Percentiles rank a stretch among this genome's conserved stretches.
Evolutionary conservation across 225 moss, liverwort and hornwort genomes (phyloP).

Genomic region (Antitrichia curtipendula): DNA sequence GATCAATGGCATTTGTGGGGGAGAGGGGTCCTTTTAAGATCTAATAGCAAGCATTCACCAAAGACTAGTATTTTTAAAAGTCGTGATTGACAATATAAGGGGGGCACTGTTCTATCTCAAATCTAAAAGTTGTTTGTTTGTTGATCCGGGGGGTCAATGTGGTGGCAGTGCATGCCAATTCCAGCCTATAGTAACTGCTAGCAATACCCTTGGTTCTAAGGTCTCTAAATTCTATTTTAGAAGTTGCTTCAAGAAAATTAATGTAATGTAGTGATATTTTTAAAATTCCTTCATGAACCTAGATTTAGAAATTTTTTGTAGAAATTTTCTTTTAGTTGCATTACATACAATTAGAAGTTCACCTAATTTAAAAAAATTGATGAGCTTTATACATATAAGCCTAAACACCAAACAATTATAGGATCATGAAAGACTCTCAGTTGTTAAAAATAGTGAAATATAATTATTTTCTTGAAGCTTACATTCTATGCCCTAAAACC

Average conservation of each 20-base stretch:
- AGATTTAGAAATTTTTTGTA: background rate
- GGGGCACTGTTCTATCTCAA: too few species aligned
- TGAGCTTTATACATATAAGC: accelerated
- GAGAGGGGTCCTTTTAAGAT: too few species aligned
- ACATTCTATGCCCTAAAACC: background rate
- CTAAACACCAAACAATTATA: background rate
- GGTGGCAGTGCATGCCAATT: too few species aligned
- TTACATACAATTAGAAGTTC: background rate
- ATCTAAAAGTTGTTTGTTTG: accelerated
- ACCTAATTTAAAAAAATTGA: background rate
- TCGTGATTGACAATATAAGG: too few species aligned
- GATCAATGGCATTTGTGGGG: too few species aligned
- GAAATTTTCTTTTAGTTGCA: background rate
- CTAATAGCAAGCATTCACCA: too few species aligned
- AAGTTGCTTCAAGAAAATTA: background rate
- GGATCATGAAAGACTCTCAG: background rate
- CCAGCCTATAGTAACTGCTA: too few species aligned
- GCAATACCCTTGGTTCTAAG: too few species aligned
- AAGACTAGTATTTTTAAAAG: too few species aligned
- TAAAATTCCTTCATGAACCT: background rate
- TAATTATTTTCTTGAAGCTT: background rate
- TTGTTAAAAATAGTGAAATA: background rate
- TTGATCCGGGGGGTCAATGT: too few species aligned
- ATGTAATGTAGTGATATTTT: too few species aligned
- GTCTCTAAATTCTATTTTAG: too few species aligned